Evolutionary conservation across 805 yeast genomes (phyloP).

Genomic region (Maudiozyma pseudohumilis): DNA sequence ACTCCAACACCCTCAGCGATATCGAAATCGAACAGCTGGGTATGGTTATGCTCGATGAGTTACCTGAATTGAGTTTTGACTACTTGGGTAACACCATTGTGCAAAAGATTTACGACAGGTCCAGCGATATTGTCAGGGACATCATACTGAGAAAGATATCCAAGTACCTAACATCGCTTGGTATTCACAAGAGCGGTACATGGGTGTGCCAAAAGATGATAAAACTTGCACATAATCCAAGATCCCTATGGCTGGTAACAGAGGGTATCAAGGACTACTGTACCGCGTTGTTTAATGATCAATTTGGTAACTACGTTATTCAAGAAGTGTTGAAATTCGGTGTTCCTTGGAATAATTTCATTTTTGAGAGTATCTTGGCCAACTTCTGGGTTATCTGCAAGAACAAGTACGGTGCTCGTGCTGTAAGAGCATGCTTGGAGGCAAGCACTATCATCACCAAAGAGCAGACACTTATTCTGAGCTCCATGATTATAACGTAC

Average conservation of each 20-base stretch:
- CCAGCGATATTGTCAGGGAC: conserved; percentile 62
- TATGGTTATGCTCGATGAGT: conserved; percentile 73
- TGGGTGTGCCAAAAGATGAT: conserved; percentile 99
- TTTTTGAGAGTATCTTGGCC: conserved; percentile 70
- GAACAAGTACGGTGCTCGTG: conserved; percentile 91
- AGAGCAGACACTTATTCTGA: conserved; percentile 62
- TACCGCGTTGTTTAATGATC: conserved; percentile 81
- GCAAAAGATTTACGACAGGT: conserved; percentile 75
- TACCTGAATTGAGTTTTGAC: conserved; percentile 86
- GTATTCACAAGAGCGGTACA: conserved; percentile 94
- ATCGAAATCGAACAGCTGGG: conserved; percentile 77
- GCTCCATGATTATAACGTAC: conserved; percentile 67
- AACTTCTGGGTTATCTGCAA: conserved; percentile 72
- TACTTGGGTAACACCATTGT: conserved; percentile 94
- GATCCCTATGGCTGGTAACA: conserved; percentile 56
- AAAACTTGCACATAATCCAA: conserved; percentile 52
- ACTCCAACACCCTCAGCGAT: conserved; percentile 41
- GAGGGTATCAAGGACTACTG: conserved; percentile 68
- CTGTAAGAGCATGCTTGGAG: conserved; percentile 87
- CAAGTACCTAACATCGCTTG: conserved; percentile 78
- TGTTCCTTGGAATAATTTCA: conserved; percentile 78
- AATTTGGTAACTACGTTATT: conserved; percentile 94
- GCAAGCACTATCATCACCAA: conserved; percentile 48
- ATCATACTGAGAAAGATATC: conserved; percentile 69
- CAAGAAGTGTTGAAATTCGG: conserved; percentile 92